Base-by-base conservation (phyloP, 2,329 filamentous ascomycete species). In the Neopestalotiopsis clavispora region DNA sequence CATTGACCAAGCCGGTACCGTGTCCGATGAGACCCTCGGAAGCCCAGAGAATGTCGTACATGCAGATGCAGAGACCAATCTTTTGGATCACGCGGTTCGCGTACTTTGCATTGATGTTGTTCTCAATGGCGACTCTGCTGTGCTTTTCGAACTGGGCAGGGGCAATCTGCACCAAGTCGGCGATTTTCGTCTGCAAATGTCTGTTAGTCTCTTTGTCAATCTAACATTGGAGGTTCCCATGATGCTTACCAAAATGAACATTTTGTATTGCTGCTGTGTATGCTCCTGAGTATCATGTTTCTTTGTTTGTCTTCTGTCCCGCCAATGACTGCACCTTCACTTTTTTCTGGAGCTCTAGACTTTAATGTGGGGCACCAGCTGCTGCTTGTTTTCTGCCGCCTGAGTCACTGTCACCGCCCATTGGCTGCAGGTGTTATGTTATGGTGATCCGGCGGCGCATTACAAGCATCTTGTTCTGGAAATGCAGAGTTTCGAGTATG, bases 61-160 rank as follows among this genome's bases (percentile, higher is more conserved):
- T 89, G 78, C 93, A 95, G 74, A 99, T 92, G 77, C 94, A 98
- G 4, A 99, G 90, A 12, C 96, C 96, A 69, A 98, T 91, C 77
- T 96, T 96, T 78, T 97, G 95, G 71, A 99, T 94, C 28, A 94
- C 92, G 88, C 92, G 73, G 60, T 99, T 98, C 69, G 95, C 91
- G 81, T 98, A 99, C 82, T 99, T 99, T 72, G 91, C 87, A 79
- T 99, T 98, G 83, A 99, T 96, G 76, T 96, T 96, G 83, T 99
- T 95, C 81, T 98, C 94, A 72, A 99, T 94, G 1, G 94, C 94
- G 71, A 94, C 88, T 40, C 90, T 88, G 77, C 93, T 97, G 70
- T 90, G 86, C 80, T 96, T 96, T 70, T 90, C 88, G 78, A 98
- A 97, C 78, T 98, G 93, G 76, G 94, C 89, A 1, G 96, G 96